Percentiles rank a stretch among this genome's conserved stretches.
phyloP scores from a whole-genome alignment of 2,329 filamentous ascomycete genomes.

The Myriosclerotinia duriaeana region DNA sequence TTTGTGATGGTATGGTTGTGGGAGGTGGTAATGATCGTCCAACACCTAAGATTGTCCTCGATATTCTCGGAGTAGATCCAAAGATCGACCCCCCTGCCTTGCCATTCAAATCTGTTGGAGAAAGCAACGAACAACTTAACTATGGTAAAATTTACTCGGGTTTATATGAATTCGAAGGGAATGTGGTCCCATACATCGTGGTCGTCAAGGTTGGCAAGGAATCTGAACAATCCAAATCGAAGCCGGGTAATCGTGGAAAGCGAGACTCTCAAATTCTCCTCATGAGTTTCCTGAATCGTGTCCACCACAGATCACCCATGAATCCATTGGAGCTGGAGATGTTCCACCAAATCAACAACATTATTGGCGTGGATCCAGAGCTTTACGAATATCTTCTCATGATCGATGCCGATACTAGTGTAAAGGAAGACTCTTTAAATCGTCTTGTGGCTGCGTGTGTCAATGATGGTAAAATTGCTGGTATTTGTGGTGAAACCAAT shows the following conservation, averaged over 20 bases:
- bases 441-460: constrained; percentile 88
- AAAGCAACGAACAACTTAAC: constrained; percentile 89
- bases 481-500: constrained; percentile 95
- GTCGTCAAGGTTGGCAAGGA: constrained; percentile 97
- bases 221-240: constrained; percentile 84
- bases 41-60: constrained; percentile 94
- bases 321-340: constrained; percentile 94
- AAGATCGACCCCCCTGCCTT: constrained; percentile 94
- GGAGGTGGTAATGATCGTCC: constrained; percentile 94
- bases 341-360: constrained; percentile 99
- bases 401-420: constrained; percentile 96
- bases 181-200: constrained; percentile 94
- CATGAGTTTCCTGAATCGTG: constrained; percentile 97
- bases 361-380: constrained; percentile 96
- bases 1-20: constrained; percentile 96
- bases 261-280: constrained; percentile 95
- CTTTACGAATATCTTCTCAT: constrained; percentile 96
- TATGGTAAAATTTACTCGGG: constrained; percentile 99
- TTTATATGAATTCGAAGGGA: constrained; percentile 95
- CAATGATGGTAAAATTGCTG: constrained; percentile 92
- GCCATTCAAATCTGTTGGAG: constrained; percentile 89
- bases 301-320: constrained; percentile 93
- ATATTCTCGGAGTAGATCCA: constrained; percentile 94
- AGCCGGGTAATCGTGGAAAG: constrained; percentile 97
- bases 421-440: constrained; percentile 88